Percentiles rank a stretch among this genome's conserved stretches.
These are phyloP conservation scores for Chaetomiaceae sp. DNA, from an alignment of 2,329 filamentous ascomycete genomes.

Conservation along the genomic window DNA sequence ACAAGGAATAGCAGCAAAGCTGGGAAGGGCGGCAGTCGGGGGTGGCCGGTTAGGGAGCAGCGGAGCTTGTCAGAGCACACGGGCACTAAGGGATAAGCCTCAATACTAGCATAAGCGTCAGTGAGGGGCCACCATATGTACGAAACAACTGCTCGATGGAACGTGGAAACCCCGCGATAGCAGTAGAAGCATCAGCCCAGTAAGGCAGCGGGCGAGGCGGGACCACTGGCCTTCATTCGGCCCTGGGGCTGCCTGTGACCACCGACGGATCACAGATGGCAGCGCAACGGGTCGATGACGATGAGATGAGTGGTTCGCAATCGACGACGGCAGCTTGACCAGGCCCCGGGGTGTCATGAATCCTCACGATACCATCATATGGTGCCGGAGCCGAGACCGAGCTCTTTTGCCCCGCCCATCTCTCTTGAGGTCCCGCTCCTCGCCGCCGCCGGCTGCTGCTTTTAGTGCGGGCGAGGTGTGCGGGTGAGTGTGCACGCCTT, in stretches of 20 bases:
- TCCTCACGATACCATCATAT: background rate
- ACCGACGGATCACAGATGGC: background rate
- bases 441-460: too few species aligned
- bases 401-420: background rate
- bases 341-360: background rate
- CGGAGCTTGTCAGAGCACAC: constrained; percentile 9
- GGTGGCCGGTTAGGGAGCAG: constrained; percentile 5
- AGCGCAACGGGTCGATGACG: background rate
- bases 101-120: constrained; percentile 23
- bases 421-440: background rate
- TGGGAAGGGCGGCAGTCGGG: constrained; percentile 1
- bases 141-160: constrained; percentile 7
- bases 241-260: background rate
- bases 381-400: background rate
- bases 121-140: constrained; percentile 21
- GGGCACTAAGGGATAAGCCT: constrained; percentile 13
- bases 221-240: constrained; percentile 1
- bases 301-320: background rate
- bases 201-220: constrained; percentile 7
- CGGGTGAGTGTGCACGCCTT: background rate
- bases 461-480: too few species aligned
- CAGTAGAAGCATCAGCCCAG: constrained; percentile 13
- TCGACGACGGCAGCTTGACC: constrained; percentile 1
- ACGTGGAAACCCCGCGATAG: constrained; percentile 20
- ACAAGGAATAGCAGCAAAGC: background rate